These are phyloP conservation scores for Fagopyrum esculentum DNA, from an alignment of 148 eudicot species.

Conservation along the genomic window DNA sequence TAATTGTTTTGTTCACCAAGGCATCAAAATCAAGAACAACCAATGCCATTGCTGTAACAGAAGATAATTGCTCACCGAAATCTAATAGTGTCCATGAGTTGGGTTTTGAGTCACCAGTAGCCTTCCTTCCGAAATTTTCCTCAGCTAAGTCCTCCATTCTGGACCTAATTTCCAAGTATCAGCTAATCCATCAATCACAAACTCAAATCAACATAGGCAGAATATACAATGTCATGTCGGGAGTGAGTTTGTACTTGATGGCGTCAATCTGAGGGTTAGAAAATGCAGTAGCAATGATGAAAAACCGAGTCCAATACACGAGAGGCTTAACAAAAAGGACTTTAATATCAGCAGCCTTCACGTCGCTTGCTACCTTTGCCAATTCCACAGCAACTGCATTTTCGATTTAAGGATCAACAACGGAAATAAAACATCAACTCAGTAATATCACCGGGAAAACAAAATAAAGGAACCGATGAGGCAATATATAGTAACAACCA, in stretches of 20 bases:
- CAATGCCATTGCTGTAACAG: not conserved
- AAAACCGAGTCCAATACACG: constrained; percentile 95
- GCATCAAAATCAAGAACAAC: no score
- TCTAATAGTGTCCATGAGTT: constrained; percentile 95
- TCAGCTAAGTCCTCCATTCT: constrained; percentile 82
- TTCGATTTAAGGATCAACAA: not conserved
- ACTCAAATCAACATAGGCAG: constrained; percentile 3
- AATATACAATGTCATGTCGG: not conserved
- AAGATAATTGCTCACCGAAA: constrained; percentile 51
- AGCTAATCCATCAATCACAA: not conserved
- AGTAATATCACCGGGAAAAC: not conserved
- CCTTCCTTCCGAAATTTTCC: constrained; percentile 55
- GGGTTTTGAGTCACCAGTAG: constrained; percentile 78
- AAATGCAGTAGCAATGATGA: constrained; percentile 91
- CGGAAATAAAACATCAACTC: not conserved
- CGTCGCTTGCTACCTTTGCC: constrained; percentile 93
- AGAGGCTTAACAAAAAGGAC: constrained; percentile 96
- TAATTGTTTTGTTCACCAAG: not conserved
- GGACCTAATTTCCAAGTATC: constrained; percentile 31
- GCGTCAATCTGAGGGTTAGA: constrained; percentile 92
- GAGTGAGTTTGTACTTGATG: constrained; percentile 42
- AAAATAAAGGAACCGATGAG: not conserved
- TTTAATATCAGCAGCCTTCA: constrained; percentile 81
- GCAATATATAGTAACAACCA: not conserved
- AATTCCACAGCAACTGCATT: constrained; percentile 82